These are phyloP conservation scores for Mycogone perniciosa DNA, from an alignment of 2,329 filamentous ascomycete species.

Conservation along the genomic window DNA sequence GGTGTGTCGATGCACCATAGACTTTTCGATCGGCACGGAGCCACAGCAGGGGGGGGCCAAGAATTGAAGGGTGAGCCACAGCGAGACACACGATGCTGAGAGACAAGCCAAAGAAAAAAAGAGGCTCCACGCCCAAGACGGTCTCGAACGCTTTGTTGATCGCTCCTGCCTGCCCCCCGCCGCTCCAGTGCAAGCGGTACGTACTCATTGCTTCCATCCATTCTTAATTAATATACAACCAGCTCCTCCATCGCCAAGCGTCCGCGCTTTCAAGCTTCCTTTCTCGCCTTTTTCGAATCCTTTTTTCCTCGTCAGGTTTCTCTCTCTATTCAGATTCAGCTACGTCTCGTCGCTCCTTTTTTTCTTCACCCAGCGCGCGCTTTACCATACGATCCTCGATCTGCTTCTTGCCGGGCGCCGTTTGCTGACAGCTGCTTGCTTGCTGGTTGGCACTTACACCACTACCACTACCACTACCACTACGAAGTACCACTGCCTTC, in stretches of 20 bases:
- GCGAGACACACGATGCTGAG: slow-evolving; percentile 9
- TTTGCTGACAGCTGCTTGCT: neutral
- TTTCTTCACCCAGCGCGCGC: neutral
- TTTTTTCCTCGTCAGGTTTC: neutral
- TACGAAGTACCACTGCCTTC: neutral
- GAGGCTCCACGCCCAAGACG: slow-evolving; percentile 12
- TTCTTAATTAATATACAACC: slow-evolving; percentile 14
- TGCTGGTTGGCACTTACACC: too few relatives aligned
- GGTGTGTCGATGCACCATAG: slow-evolving; percentile 14
- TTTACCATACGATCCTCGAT: neutral
- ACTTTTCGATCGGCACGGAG: slow-evolving; percentile 13
- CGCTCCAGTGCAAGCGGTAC: too few relatives aligned
- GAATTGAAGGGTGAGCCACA: slow-evolving; percentile 8
- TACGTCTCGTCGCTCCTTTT: slow-evolving; percentile 1
- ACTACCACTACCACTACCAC: neutral
- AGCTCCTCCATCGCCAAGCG: slow-evolving; percentile 11
- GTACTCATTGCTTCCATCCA: neutral
- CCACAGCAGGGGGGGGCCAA: slow-evolving; percentile 9
- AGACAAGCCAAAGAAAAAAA: slow-evolving; percentile 9
- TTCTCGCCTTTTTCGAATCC: slow-evolving; percentile 8
- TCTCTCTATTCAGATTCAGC: neutral
- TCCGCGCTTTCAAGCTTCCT: slow-evolving; percentile 9
- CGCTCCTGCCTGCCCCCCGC: neutral
- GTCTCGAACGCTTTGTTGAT: slow-evolving; percentile 11
- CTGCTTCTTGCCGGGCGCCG: neutral